Percentiles rank a stretch among this genome's conserved stretches.
Conservation (phyloP, 495 filamentous ascomycete genomes). For the Lasiosphaeria hispida region DNA sequence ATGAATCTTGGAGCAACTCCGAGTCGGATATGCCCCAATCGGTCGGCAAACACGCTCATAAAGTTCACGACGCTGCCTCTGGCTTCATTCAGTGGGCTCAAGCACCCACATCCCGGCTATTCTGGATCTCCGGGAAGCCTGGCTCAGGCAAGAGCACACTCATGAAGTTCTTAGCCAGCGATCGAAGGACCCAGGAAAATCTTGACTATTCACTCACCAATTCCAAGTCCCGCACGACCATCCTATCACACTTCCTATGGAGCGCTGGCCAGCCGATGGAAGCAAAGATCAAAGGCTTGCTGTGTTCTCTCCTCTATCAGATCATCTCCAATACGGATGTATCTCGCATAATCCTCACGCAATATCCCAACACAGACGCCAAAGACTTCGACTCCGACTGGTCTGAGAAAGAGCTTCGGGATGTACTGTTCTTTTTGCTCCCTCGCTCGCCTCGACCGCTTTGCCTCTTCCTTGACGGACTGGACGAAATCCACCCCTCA, state of each 20-base stretch:
- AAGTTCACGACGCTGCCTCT: not conserved
- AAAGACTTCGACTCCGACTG: not conserved
- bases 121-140: constrained; percentile 16
- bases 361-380: not conserved
- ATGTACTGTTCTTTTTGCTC: not conserved
- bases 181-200: not conserved
- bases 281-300: constrained; percentile 11
- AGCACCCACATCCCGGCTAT: not conserved
- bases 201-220: not conserved
- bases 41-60: too few relatives aligned
- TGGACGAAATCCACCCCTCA: not conserved
- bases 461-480: constrained; percentile 7
- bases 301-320: constrained; percentile 15
- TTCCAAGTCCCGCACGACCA: not conserved
- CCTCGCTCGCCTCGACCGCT: not conserved
- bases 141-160: constrained; percentile 20
- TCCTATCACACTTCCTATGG: constrained; percentile 15
- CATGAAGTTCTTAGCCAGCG: constrained; percentile 13
- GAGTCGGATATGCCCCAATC: too few relatives aligned
- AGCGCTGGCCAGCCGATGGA: constrained; percentile 11
- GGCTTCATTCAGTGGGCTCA: not conserved
- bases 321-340: not conserved
- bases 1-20: not conserved
- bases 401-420: not conserved
- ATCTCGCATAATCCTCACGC: not conserved